phyloP scores from a whole-genome alignment of 2,329 filamentous ascomycete genomes.

The Huntiella moniliformis region DNA sequence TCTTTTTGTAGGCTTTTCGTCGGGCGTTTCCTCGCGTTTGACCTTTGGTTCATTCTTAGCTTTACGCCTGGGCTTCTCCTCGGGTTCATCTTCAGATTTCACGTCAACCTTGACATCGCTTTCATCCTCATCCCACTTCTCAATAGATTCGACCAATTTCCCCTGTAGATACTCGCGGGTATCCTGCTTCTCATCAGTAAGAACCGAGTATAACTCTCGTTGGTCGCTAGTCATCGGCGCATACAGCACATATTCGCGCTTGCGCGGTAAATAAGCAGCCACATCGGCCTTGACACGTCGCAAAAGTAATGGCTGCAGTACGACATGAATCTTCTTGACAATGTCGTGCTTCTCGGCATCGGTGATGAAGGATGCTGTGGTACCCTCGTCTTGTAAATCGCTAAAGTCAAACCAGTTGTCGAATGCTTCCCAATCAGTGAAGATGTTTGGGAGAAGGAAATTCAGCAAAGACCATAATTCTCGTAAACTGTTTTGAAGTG shows the following conservation, averaged over 20 bases:
- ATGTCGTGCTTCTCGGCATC: conserved; percentile 43
- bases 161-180: conserved; percentile 63
- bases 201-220: conserved; percentile 63
- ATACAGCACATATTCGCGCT: conserved; percentile 89
- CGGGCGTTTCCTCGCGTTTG: not conserved
- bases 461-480: conserved; percentile 91
- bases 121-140: conserved; percentile 15
- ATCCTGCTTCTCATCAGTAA: conserved; percentile 38
- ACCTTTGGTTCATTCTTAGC: not conserved
- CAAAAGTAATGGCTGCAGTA: conserved; percentile 78
- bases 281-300: conserved; percentile 86
- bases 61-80: not conserved
- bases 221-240: conserved; percentile 83
- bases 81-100: conserved; percentile 4
- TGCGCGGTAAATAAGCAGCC: conserved; percentile 77
- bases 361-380: conserved; percentile 58
- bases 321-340: conserved; percentile 66
- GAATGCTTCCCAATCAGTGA: conserved; percentile 82
- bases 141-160: conserved; percentile 49
- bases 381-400: conserved; percentile 66
- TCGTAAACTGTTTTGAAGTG: conserved; percentile 84
- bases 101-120: too few species aligned
- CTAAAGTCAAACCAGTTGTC: conserved; percentile 96
- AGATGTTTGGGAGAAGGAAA: conserved; percentile 81
- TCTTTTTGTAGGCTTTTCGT: not conserved